Base-by-base conservation (phyloP, 495 filamentous ascomycete genomes). In the Neurospora sp. region DNA sequence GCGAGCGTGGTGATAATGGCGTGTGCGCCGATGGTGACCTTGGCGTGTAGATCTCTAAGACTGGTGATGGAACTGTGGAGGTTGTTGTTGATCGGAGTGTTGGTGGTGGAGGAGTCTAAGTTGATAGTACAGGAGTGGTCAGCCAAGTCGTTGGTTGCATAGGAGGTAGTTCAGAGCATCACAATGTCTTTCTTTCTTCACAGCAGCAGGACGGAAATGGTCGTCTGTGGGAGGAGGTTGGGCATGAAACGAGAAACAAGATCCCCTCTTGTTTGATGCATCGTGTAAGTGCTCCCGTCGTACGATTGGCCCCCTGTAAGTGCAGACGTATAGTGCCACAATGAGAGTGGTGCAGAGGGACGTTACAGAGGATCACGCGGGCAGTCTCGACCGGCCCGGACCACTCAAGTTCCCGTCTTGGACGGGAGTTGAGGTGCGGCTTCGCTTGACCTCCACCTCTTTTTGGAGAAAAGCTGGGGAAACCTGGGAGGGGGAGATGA, bases 1-100 rank as follows among this genome's bases (percentile, higher is more conserved):
- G 79, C 14, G 81, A 81, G 72, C 81, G 82, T 22, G 81, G 76
- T 18, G 72, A 66, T 16, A 35, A 74, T 46, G 75, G 80, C 31
- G 79, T 81, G 44, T 79, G 76, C 41, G 81, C 78, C 70, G 81
- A 75, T 20, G 70, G 73, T n/a, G 70, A 44, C 16, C 71, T 73
- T 16, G 70, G 70, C 16, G 68, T 73, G n/a, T 71, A 70, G 39
- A 74, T 72, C 27, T 73, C 73, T 68, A 76, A 73, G 73, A 72
- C 61, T 77, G 53, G 53, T 66, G 31, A 35, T 71, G 20, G 61
- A 40, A 35, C 14, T 16, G 53, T 66, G 18, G 53, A 66, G 35
- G 53, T 9, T 8, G 53, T 16, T 31, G 53, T 27, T 31, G 53
- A 61, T 61, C 27, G 53, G 22, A 61, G 6, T 35, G 53, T 35